phyloP scores from a whole-genome alignment of 2,329 filamentous ascomycete species.

The Claviceps citrina region DNA sequence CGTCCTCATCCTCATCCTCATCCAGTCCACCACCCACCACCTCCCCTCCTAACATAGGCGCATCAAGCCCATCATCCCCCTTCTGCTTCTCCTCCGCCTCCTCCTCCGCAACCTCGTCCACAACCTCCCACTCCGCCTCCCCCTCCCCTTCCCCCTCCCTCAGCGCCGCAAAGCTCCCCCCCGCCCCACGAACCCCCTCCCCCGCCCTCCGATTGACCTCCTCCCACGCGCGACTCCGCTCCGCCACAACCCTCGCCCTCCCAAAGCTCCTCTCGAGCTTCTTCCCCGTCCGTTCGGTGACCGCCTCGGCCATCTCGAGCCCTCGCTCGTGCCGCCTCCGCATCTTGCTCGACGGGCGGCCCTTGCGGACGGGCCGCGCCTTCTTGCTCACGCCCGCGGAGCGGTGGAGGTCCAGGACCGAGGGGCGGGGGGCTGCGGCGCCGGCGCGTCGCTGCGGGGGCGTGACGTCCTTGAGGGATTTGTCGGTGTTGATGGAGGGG shows the following conservation, averaged over 20 bases:
- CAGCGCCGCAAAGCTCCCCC: constrained; percentile 7
- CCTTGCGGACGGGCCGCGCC: constrained; percentile 39
- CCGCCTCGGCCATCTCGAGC: constrained; percentile 42
- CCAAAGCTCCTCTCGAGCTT: constrained; percentile 42
- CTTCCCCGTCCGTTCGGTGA: constrained; percentile 41
- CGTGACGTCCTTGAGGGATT: constrained; percentile 48
- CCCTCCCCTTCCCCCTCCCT: constrained; percentile 14
- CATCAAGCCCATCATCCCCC: background rate
- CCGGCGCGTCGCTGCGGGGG: constrained; percentile 19
- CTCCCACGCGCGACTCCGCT: constrained; percentile 40
- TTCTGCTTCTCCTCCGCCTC: constrained; percentile 12
- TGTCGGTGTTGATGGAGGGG: constrained; percentile 55
- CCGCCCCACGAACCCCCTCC: constrained; percentile 7
- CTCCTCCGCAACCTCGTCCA: constrained; percentile 18
- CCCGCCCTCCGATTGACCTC: constrained; percentile 34
- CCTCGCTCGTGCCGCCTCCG: constrained; percentile 40
- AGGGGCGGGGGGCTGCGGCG: constrained; percentile 29
- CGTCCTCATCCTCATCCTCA: constrained; percentile 2
- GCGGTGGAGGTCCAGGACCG: constrained; percentile 55
- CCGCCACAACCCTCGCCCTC: constrained; percentile 30
- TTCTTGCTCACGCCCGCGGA: constrained; percentile 54
- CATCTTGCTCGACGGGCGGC: constrained; percentile 38
- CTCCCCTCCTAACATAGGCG: background rate
- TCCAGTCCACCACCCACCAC: background rate
- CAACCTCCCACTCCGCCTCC: constrained; percentile 19